Evolutionary conservation across 2,329 filamentous ascomycete genomes (phyloP).

Genomic region (Talaromyces albobiverticillius): DNA sequence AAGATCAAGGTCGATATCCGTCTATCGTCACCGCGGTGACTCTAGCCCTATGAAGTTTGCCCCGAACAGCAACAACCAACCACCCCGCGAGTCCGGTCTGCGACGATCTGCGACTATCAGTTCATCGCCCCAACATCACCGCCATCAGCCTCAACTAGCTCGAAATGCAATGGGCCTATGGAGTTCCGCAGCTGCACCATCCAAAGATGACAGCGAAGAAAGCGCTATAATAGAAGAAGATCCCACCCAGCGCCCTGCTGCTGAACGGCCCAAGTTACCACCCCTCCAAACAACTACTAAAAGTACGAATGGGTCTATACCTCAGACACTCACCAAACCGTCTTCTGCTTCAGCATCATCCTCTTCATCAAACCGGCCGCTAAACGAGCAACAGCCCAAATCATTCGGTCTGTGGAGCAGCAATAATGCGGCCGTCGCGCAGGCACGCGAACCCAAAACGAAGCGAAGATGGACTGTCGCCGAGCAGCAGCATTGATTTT

Average conservation of each 20-base stretch:
- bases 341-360: slow-evolving; percentile 16
- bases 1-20: slow-evolving; percentile 23
- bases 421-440: slow-evolving; percentile 27
- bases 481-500: slow-evolving; percentile 19
- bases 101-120: slow-evolving; percentile 15
- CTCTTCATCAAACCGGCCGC: slow-evolving; percentile 20
- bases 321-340: too few relatives aligned
- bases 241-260: not conserved
- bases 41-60: slow-evolving; percentile 10
- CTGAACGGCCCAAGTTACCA: not conserved
- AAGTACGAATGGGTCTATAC: slow-evolving; percentile 5
- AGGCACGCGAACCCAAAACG: slow-evolving; percentile 26
- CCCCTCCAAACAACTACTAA: not conserved
- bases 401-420: slow-evolving; percentile 37
- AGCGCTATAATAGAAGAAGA: not conserved
- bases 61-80: slow-evolving; percentile 18
- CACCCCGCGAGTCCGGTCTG: not conserved
- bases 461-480: slow-evolving; percentile 39
- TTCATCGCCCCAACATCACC: slow-evolving; percentile 14
- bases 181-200: slow-evolving; percentile 24
- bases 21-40: slow-evolving; percentile 31
- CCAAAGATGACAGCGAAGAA: slow-evolving; percentile 16
- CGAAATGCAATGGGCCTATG: slow-evolving; percentile 33
- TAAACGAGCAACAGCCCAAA: slow-evolving; percentile 5
- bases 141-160: too few relatives aligned